Conservation (phyloP, 192 early-diverging fungal species). For the Backusella macrospora region DNA sequence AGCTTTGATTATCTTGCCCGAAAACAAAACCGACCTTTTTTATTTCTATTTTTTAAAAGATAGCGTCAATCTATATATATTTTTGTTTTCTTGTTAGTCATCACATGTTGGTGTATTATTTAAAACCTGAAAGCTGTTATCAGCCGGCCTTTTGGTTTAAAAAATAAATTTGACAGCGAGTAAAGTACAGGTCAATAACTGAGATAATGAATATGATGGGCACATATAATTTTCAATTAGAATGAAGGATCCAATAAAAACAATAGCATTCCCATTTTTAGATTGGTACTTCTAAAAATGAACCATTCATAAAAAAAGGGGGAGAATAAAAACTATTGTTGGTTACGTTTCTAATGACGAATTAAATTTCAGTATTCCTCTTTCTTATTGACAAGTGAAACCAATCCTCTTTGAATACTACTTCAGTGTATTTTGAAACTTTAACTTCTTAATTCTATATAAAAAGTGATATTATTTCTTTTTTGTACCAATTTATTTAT, state of each 20-base stretch:
- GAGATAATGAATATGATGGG: not conserved
- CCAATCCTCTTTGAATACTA: constrained; percentile 5
- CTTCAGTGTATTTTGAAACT: constrained; percentile 13
- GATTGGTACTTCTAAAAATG: constrained; percentile 10
- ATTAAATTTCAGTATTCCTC: constrained; percentile 7
- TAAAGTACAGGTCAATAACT: not conserved
- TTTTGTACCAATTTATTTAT: constrained; percentile 3
- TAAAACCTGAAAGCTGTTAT: not conserved
- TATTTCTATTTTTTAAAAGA: not conserved
- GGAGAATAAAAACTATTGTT: constrained; percentile 2
- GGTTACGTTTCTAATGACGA: constrained; percentile 8
- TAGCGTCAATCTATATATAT: not conserved
- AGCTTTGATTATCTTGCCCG: constrained; percentile 12
- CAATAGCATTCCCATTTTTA: not conserved
- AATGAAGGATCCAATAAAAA: constrained; percentile 4
- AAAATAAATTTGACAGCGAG: not conserved
- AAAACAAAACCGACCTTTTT: constrained; percentile 10
- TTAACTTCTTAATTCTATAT: not conserved
- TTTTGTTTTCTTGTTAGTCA: not conserved
- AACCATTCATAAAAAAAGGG: not conserved
- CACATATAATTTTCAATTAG: not conserved
- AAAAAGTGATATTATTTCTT: constrained; percentile 4
- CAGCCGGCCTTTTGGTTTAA: constrained; percentile 1
- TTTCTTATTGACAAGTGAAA: constrained; percentile 15
- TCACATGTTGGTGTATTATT: not conserved